Evolutionary conservation across 202 grass and related monocot species (phyloP).

Genomic region (Hordeum pubiflorum): DNA sequence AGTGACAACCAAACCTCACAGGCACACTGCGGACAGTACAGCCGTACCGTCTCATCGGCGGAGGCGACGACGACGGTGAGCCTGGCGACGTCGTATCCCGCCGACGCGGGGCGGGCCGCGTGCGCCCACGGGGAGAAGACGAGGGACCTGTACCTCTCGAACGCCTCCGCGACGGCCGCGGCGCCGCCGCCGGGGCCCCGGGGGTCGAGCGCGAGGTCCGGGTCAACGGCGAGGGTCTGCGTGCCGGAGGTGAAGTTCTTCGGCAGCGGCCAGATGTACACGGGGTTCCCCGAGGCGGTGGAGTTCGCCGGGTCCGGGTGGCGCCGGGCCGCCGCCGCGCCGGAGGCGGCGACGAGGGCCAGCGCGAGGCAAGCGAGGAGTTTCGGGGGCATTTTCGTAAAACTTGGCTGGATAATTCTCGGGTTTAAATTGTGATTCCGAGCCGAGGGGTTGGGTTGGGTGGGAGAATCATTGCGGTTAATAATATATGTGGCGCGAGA

Average conservation of each 20-base stretch:
- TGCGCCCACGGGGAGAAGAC: conserved; percentile 63
- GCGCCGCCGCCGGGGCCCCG: conserved; percentile 28
- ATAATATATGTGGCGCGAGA: neutral
- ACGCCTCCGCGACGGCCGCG: conserved; percentile 46
- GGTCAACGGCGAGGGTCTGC: conserved; percentile 53
- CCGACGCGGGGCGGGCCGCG: neutral
- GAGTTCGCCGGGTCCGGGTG: conserved; percentile 17
- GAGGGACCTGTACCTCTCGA: conserved; percentile 53
- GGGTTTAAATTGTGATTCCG: neutral
- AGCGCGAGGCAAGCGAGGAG: neutral
- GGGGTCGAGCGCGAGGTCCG: conserved; percentile 49
- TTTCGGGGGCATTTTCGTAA: conserved; percentile 33
- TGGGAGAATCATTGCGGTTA: neutral
- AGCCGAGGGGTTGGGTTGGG: neutral
- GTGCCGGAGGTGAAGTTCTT: conserved; percentile 42
- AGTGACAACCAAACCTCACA: neutral
- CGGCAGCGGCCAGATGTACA: conserved; percentile 86
- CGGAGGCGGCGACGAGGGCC: conserved; percentile 16
- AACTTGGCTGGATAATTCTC: neutral
- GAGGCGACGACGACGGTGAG: conserved; percentile 72
- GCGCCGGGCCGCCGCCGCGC: conserved; percentile 15
- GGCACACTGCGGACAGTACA: neutral
- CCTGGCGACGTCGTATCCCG: conserved; percentile 36
- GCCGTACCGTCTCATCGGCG: conserved; percentile 61
- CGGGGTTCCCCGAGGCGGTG: conserved; percentile 7